phyloP scores from a whole-genome alignment of 2,329 filamentous ascomycete genomes.

The Stagonosporopsis vannaccii region DNA sequence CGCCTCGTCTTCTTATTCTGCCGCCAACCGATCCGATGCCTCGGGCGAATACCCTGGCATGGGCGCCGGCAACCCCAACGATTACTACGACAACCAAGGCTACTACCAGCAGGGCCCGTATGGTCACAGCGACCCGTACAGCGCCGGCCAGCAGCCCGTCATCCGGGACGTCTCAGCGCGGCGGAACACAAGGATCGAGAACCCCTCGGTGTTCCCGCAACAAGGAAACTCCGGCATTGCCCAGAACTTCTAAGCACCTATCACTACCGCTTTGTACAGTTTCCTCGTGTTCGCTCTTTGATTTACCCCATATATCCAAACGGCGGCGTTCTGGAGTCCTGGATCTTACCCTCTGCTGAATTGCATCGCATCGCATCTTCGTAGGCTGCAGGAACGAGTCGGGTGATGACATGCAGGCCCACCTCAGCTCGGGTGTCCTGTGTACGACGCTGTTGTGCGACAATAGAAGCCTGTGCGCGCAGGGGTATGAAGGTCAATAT shows the following conservation, averaged over 20 bases:
- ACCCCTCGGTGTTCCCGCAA: conserved; percentile 84
- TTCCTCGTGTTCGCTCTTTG: conserved; percentile 6
- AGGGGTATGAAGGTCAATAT: conserved; percentile 5
- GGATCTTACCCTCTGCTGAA: conserved; percentile 8
- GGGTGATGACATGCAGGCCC: conserved; percentile 19
- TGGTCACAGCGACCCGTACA: conserved; percentile 61
- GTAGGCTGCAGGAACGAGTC: conserved; percentile 20
- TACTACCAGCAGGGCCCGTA: conserved; percentile 66
- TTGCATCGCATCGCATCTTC: conserved; percentile 14
- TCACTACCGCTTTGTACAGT: conserved; percentile 13
- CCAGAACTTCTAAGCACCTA: conserved; percentile 80
- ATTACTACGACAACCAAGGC: conserved; percentile 63
- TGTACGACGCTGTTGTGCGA: conserved; percentile 17
- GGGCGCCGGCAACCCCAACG: conserved; percentile 55
- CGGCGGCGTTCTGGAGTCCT: conserved; percentile 17
- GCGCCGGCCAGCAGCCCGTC: conserved; percentile 71
- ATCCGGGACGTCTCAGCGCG: conserved; percentile 93
- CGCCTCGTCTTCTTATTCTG: conserved; percentile 94
- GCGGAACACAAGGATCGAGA: conserved; percentile 94
- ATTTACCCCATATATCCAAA: conserved; percentile 21
- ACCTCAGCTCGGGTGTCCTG: conserved; percentile 14
- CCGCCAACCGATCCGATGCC: conserved; percentile 73
- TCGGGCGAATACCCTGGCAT: conserved; percentile 62
- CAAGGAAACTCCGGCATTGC: conserved; percentile 92
- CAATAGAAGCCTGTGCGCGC: conserved; percentile 4